A percentile compares a stretch with the other conserved stretches of the same genome.
Evolutionary conservation across 2,329 filamentous ascomycete genomes (phyloP).

Genomic region (Exophiala alcalophila): DNA sequence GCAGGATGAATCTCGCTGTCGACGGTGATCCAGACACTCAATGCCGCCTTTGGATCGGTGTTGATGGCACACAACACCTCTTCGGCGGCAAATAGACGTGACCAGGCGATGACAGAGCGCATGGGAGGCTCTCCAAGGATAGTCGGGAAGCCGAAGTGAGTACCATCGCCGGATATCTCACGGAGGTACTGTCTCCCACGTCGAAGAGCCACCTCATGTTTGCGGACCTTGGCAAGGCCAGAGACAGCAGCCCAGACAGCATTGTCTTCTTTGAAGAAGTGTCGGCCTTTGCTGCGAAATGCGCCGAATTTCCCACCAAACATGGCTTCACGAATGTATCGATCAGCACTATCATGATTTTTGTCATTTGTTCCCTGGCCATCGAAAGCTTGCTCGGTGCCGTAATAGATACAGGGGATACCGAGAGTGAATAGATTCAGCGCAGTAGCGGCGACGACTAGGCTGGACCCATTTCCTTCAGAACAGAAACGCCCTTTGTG

Average conservation of each 20-base stretch:
- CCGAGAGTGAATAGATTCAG: constrained; percentile 17
- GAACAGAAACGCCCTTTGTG: constrained; percentile 16
- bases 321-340: constrained; percentile 20
- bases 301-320: constrained; percentile 17
- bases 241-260: constrained; percentile 4
- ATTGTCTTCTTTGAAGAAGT: constrained; percentile 17
- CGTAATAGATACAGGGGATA: constrained; percentile 20
- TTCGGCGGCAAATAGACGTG: constrained; percentile 12
- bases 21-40: constrained; percentile 13
- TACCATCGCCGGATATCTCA: constrained; percentile 15
- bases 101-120: constrained; percentile 15
- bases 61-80: constrained; percentile 17
- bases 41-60: constrained; percentile 2
- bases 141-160: constrained; percentile 11
- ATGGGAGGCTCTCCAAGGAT: constrained; percentile 5
- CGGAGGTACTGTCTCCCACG: constrained; percentile 18
- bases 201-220: constrained; percentile 13
- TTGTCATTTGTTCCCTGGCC: constrained; percentile 12
- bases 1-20: constrained; percentile 12
- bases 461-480: constrained; percentile 4
- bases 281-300: constrained; percentile 13
- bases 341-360: too few species aligned
- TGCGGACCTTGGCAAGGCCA: constrained; percentile 8
- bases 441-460: constrained; percentile 9
- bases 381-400: constrained; percentile 16